phyloP scores from a whole-genome alignment of 176 grass and related monocot genomes.

The Stipa capillata region DNA sequence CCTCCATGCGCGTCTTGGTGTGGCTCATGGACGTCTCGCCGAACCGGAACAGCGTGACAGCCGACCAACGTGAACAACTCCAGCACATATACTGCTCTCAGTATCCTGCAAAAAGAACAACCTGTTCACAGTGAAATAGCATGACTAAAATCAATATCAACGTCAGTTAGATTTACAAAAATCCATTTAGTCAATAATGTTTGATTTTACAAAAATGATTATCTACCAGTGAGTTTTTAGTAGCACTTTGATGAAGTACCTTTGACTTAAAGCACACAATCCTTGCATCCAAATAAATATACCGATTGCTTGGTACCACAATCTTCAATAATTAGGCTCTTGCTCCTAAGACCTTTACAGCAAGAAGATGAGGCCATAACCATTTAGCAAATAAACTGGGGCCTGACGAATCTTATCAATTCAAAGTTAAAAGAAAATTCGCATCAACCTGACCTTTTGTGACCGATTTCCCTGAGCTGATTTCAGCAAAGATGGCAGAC shows the following conservation, averaged over 20 bases:
- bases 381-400: not conserved
- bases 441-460: slow-evolving; percentile 24
- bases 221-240: not conserved
- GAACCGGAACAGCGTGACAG: no score
- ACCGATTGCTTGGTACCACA: slow-evolving; percentile 54
- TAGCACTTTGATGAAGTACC: slow-evolving; percentile 26
- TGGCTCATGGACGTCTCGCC: no score
- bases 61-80: no score
- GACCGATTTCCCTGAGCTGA: slow-evolving; percentile 30
- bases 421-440: not conserved
- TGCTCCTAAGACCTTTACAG: slow-evolving; percentile 44
- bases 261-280: slow-evolving; percentile 47
- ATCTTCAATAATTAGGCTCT: slow-evolving; percentile 41
- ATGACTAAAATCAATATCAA: no score
- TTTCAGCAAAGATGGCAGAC: slow-evolving; percentile 54
- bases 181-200: not conserved
- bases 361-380: not conserved
- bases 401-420: not conserved
- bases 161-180: no score
- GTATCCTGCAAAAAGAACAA: no score
- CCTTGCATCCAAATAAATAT: slow-evolving; percentile 57
- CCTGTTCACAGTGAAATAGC: no score
- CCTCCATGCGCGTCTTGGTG: no score
- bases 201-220: not conserved
- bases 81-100: no score